phyloP scores from a whole-genome alignment of 495 filamentous ascomycete species.

The Lophium mytilinum region DNA sequence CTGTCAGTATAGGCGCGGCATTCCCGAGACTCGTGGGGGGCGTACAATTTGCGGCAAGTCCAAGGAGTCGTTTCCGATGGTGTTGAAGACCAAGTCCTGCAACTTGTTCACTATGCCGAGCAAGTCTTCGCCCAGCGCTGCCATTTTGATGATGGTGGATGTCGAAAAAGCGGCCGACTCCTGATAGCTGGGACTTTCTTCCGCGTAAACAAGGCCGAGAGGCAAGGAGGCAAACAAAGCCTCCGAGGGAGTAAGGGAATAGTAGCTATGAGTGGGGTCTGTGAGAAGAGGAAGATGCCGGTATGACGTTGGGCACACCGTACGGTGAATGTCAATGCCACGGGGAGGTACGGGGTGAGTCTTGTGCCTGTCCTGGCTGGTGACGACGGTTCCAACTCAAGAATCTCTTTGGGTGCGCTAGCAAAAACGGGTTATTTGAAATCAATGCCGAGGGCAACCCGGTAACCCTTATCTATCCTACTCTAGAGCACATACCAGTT shows the following conservation, averaged over 20 bases:
- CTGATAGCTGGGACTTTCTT: slow-evolving; percentile 6
- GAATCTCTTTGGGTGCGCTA: no score
- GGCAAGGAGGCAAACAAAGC: neutral
- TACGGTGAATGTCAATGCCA: neutral
- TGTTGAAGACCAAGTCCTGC: slow-evolving; percentile 98
- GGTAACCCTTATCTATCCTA: no score
- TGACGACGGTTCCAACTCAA: slow-evolving; percentile 1
- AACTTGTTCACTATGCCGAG: slow-evolving; percentile 90
- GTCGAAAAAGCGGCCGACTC: slow-evolving; percentile 1
- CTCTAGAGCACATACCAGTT: no score
- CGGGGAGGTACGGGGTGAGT: neutral
- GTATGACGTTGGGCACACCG: neutral
- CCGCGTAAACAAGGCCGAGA: slow-evolving; percentile 14
- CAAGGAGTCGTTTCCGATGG: slow-evolving; percentile 95
- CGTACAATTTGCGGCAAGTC: slow-evolving; percentile 97
- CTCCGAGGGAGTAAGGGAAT: neutral
- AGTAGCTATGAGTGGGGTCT: neutral
- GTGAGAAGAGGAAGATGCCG: neutral
- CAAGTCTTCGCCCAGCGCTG: slow-evolving; percentile 81
- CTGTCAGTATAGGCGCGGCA: slow-evolving; percentile 10
- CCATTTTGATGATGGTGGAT: slow-evolving; percentile 39
- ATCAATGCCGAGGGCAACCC: no score
- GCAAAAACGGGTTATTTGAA: no score
- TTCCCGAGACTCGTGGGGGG: slow-evolving; percentile 17
- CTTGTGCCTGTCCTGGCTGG: neutral